These are phyloP conservation scores for Venturia pyrina DNA, from an alignment of 2,329 filamentous ascomycete genomes.

Conservation along the genomic window DNA sequence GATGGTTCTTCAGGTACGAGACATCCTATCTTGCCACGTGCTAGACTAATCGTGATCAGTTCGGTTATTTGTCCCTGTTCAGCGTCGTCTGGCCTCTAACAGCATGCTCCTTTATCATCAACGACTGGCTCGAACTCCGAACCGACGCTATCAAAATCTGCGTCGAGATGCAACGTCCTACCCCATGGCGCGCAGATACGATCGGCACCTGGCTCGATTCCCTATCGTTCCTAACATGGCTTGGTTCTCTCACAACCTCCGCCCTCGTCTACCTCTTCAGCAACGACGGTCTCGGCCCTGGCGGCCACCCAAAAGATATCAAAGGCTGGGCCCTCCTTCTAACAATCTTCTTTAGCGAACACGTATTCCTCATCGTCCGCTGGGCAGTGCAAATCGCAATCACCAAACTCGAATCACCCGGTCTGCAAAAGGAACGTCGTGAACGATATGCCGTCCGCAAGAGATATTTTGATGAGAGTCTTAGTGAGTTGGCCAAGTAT, in stretches of 20 bases:
- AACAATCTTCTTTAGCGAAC: constrained; percentile 76
- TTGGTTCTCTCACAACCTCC: constrained; percentile 78
- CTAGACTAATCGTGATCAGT: constrained; percentile 31
- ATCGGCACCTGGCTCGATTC: constrained; percentile 89
- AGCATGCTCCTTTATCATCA: constrained; percentile 76
- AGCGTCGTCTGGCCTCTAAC: constrained; percentile 94
- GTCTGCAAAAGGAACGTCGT: constrained; percentile 71
- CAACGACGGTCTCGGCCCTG: constrained; percentile 53
- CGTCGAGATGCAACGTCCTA: constrained; percentile 76
- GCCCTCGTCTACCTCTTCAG: constrained; percentile 87
- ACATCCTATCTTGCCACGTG: background rate
- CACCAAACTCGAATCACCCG: constrained; percentile 73
- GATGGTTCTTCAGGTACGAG: constrained; percentile 74
- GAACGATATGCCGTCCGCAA: constrained; percentile 76
- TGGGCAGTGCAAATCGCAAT: constrained; percentile 63
- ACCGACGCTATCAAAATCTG: constrained; percentile 94
- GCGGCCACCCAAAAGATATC: constrained; percentile 59
- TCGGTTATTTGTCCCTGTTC: constrained; percentile 82
- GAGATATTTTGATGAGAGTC: constrained; percentile 63
- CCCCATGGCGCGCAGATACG: constrained; percentile 81
- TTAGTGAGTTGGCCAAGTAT: constrained; percentile 44
- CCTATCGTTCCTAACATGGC: constrained; percentile 83
- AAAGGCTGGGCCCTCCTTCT: constrained; percentile 72
- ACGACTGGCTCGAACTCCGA: constrained; percentile 93
- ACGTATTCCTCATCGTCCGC: constrained; percentile 74